Base-by-base conservation (phyloP, 208 protist species). In the Leishmania gerbilli region DNA sequence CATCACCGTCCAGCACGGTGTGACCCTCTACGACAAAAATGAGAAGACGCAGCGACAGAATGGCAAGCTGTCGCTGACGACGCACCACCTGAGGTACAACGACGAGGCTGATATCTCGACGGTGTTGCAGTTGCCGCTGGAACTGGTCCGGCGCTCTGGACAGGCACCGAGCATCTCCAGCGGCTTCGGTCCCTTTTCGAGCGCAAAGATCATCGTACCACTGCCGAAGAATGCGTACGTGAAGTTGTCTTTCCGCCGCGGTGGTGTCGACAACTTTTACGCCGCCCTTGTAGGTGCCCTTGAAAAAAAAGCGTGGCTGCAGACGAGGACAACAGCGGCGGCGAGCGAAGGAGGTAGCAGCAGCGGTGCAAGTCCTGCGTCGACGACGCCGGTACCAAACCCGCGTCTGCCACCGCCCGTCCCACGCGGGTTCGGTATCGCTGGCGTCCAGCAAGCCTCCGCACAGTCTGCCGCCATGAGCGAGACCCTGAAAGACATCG, bases 401-500 rank as follows among this genome's bases (percentile, higher is more conserved):
- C 53, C 34, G 53, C 55, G 69, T 53, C 42, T 45, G 24, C 37
- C 76, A n/a, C 76, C 60, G 0, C n/a, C 76, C 47, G 82, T 85
- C 34, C 89, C 93, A 2, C 85, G 89, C 37, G 88, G 90, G 49
- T 86, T 95, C 0, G 93, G 93, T 45, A 95, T 97, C 56, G 90
- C 92, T 5, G 93, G 92, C 67, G 87, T 97, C 19, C 91, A 95
- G 88, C 86, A 90, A 49, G 84, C 76, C 6, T 90, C 89, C 17
- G 79, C 82, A 55, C 85, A 95, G 82, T 85, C 82, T 5, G 83
- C 85, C 24, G 77, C 88, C 69, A 79, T 94, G 87, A 69, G 77
- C 65, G 90, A 91, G 34, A 91, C 92, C 0, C 82, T 97, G 42
- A 87, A 85, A 72, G 92, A 95, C 79, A 93, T 97, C 80, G 92